Evolutionary conservation across 139 green algal genomes (phyloP), one percentile per base, ranked within the genome.

Genomic region (Chlamydomonas urium): DNA sequence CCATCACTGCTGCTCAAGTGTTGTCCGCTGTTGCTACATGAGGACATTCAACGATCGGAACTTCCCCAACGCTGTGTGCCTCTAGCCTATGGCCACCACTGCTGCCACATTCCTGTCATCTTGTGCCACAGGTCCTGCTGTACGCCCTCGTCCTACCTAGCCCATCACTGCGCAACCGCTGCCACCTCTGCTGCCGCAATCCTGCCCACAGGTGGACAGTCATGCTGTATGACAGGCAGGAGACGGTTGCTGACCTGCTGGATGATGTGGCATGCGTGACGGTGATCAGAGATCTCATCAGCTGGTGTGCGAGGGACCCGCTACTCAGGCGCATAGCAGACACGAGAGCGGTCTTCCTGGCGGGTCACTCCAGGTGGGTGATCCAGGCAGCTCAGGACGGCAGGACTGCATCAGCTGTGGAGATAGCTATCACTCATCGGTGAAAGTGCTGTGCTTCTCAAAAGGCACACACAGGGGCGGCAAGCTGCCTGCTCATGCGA

Each of bases 201-300:
- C 19, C 29, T 67, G 10, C 28, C 45, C 69, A 37, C 75, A 86
- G 84, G 19, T 91, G 89, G 63, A 83, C 78, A 1, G 81, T 84
- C 1, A 33, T 92, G 38, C 72, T 85, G 69, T 90, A 88, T 47
- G 88, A 96, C 76, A 88, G 88, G 47, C 76, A 73, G 23, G 86
- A 94, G 53, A 83, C 70, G 3, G 75, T 90, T 4, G 60, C 85
- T 28, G 81, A 91, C 19, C 62, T 87, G 1, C 42, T 95, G 47
- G 77, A 89, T 58, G 92, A 97, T 77, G 73, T 85, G 1, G 72
- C 93, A 2, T 88, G 73, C 42, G 86, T 88, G 23, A 60, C 60
- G 21, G 75, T 95, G 31, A 70, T 91, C 45, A 62, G 38, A 5
- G 38, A 69, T 6, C 69, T 75, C 24, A 72, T 72, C 32, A 47